These are phyloP conservation scores for Colletotrichum echinochloae DNA, from an alignment of 2,329 filamentous ascomycete species.

Conservation along the genomic window DNA sequence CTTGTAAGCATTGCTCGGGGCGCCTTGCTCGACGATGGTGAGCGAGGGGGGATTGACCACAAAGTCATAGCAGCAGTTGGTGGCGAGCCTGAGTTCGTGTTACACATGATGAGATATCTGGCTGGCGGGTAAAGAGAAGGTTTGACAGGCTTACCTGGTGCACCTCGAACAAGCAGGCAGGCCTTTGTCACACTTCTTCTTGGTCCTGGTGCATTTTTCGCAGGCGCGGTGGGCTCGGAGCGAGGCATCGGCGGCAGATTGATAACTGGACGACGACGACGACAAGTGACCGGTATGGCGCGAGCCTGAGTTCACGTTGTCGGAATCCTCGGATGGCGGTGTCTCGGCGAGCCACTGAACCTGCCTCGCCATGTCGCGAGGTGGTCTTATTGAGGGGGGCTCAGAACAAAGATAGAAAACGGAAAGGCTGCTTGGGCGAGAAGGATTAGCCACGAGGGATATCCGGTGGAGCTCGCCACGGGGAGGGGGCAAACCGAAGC, in stretches of 20 bases:
- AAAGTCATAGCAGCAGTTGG: slow-evolving; percentile 52
- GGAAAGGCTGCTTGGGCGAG: not conserved
- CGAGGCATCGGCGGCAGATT: slow-evolving; percentile 29
- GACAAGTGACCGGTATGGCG: slow-evolving; percentile 28
- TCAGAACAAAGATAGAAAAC: not conserved
- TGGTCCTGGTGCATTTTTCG: slow-evolving; percentile 54
- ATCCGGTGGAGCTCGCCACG: not conserved
- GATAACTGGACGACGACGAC: slow-evolving; percentile 29
- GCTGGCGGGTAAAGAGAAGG: not conserved
- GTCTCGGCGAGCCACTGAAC: slow-evolving; percentile 36
- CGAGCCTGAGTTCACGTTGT: slow-evolving; percentile 31
- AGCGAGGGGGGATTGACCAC: slow-evolving; percentile 52
- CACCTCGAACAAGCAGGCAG: slow-evolving; percentile 52
- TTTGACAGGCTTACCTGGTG: slow-evolving; percentile 46
- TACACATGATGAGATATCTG: not conserved
- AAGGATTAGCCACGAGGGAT: not conserved
- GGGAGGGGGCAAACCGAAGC: not conserved
- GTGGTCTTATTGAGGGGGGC: not conserved
- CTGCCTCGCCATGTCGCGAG: slow-evolving; percentile 28
- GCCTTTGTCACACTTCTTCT: slow-evolving; percentile 55
- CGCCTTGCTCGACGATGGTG: slow-evolving; percentile 46
- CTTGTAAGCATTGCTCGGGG: slow-evolving; percentile 43
- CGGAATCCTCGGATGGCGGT: slow-evolving; percentile 38
- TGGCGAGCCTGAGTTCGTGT: slow-evolving; percentile 34
- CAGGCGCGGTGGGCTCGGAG: slow-evolving; percentile 52